phyloP scores from a whole-genome alignment of 345 rosid species.

The Orychophragmus violaceus region DNA sequence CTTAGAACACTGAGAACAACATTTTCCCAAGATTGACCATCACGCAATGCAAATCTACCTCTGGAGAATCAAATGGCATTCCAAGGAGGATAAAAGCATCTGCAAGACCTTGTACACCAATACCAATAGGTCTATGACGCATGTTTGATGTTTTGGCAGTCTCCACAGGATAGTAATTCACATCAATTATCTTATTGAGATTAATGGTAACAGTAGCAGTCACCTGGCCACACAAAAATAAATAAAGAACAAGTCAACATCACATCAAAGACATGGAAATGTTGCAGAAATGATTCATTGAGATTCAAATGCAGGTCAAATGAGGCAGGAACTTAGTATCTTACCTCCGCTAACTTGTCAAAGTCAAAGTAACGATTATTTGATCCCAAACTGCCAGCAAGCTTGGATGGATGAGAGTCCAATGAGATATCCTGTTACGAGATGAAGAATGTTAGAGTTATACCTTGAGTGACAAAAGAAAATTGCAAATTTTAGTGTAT shows the following conservation, averaged over 20 bases:
- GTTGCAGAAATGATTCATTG: too few species aligned
- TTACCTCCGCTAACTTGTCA: conserved; percentile 80
- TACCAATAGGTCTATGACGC: conserved; percentile 87
- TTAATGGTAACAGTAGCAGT: conserved; percentile 56
- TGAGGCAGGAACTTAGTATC: neutral
- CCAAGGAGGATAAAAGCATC: conserved; percentile 87
- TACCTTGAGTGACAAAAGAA: neutral
- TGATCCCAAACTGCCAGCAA: conserved; percentile 77
- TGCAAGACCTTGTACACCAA: conserved; percentile 96
- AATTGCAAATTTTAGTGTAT: neutral
- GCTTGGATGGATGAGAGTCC: conserved; percentile 73
- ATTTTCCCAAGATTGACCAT: conserved; percentile 23
- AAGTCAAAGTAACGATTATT: conserved; percentile 80
- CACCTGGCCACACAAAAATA: conserved; percentile 37
- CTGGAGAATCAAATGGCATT: conserved; percentile 81
- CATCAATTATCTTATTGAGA: conserved; percentile 88
- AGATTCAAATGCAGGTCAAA: neutral
- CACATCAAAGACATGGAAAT: too few species aligned
- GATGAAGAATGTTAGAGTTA: neutral
- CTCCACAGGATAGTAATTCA: conserved; percentile 88
- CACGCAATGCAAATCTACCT: conserved; percentile 38
- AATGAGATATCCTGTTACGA: conserved; percentile 50
- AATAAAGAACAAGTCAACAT: neutral
- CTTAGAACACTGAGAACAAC: conserved; percentile 18
- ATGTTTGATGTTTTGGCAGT: conserved; percentile 74